Evolutionary conservation across 306 rosid species (phyloP), one percentile per base, ranked within the genome.

Genomic region (Quercus wislizeni): DNA sequence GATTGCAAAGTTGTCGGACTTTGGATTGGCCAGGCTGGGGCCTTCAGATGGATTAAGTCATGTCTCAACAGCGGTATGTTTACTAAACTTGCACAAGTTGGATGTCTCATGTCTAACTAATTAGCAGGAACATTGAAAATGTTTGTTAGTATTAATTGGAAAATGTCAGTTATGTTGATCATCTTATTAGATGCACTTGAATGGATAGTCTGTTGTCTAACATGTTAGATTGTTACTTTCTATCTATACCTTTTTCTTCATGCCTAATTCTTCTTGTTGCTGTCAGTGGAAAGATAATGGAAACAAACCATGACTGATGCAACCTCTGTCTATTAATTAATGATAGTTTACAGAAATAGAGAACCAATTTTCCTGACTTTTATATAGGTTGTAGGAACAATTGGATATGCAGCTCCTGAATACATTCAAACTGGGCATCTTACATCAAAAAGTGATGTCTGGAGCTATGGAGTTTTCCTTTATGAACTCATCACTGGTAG

Each of bases 351-450:
- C 52, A 6, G 38, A 56, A 8, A 74, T n/a, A 74, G 20, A 23
- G 18, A 25, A 28, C 11, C 21, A 31, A 33, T 13, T 41, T 54
- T 77, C 33, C 61, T 73, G 25, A 49, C 78, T n/a, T 76, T 25
- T 33, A 30, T 57, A 56, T 75, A 88, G 91, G 89, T 88, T 58
- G 92, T 88, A 28, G 92, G 92, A 82, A 88, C 92, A 25, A 81
- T 88, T 55, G 92, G 92, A 59, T 88, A 88, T 74, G 92, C 90
- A 73, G 92, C 92, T 76, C 92, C 92, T n/a, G 92, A 88, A 76
- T 88, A 88, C 64, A 80, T 88, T 61, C 92, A 84, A 78, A 88
- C 92, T 6, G 92, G 92, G 19, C 82, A 85, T 63, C 90, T 88
- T 33, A 88, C 92, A 6, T 72, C 90, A 1, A 88, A 88, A 78